Conservation (phyloP, 2,329 filamentous ascomycete species). For the Meredithiella fracta region DNA sequence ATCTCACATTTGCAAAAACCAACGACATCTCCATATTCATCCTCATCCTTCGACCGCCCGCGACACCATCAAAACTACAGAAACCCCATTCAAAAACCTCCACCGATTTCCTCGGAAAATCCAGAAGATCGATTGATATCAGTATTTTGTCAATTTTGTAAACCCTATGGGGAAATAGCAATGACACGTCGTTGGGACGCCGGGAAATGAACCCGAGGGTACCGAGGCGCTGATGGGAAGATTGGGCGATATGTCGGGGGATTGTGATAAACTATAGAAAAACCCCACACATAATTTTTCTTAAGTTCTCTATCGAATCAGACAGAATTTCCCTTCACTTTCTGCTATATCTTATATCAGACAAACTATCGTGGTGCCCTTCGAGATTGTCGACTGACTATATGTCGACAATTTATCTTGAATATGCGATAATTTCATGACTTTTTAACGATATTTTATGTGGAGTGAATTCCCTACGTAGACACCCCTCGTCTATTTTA, state of each 20-base stretch:
- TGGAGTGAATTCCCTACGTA: too few relatives aligned
- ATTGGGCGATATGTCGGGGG: neutral
- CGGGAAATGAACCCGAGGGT: neutral
- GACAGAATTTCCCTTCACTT: too few relatives aligned
- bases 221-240: neutral
- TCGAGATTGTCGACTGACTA: too few relatives aligned
- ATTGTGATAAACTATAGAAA: too few relatives aligned
- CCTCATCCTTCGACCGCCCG: neutral
- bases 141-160: neutral
- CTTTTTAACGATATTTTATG: too few relatives aligned
- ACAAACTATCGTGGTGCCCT: too few relatives aligned
- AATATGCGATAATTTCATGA: too few relatives aligned
- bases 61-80: neutral
- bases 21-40: conserved; percentile 1
- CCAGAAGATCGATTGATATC: neutral
- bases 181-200: neutral
- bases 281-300: too few relatives aligned
- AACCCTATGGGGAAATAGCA: neutral
- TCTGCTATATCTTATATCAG: too few relatives aligned
- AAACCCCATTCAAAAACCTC: neutral
- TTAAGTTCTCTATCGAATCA: too few relatives aligned
- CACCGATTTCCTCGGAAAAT: neutral
- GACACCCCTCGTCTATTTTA: too few relatives aligned
- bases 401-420: too few relatives aligned
- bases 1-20: neutral